These are phyloP conservation scores for Kregervanrija fluxuum DNA, from an alignment of 805 yeast genomes.

Conservation along the genomic window DNA sequence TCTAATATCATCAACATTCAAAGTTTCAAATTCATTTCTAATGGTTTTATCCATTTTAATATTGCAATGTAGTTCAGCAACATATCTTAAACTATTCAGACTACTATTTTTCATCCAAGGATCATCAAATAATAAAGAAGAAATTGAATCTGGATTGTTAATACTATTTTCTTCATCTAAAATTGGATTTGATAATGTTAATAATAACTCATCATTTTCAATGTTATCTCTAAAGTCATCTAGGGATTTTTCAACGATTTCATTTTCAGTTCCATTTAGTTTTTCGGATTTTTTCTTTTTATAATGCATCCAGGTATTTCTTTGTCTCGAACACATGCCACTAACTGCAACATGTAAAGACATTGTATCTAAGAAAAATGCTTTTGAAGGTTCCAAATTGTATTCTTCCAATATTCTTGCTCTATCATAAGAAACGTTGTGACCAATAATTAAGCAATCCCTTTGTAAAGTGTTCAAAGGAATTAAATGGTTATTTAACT, in stretches of 20 bases:
- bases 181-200: slow-evolving; percentile 22
- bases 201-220: slow-evolving; percentile 19
- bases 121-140: slow-evolving; percentile 37
- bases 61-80: slow-evolving; percentile 71
- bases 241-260: slow-evolving; percentile 11
- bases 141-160: neutral
- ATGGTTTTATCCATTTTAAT: slow-evolving; percentile 56
- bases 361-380: slow-evolving; percentile 86
- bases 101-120: slow-evolving; percentile 84
- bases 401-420: slow-evolving; percentile 85
- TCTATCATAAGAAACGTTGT: slow-evolving; percentile 85
- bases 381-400: slow-evolving; percentile 53
- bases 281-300: slow-evolving; percentile 32
- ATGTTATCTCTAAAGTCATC: slow-evolving; percentile 15
- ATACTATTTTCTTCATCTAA: slow-evolving; percentile 23
- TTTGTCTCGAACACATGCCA: slow-evolving; percentile 90
- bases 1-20: slow-evolving; percentile 45
- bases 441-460: slow-evolving; percentile 72
- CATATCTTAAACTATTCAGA: slow-evolving; percentile 72
- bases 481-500: slow-evolving; percentile 53
- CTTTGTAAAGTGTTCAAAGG: slow-evolving; percentile 49
- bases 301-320: slow-evolving; percentile 68
- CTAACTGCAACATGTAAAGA: slow-evolving; percentile 83
- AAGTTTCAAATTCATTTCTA: slow-evolving; percentile 56
- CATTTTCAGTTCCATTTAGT: slow-evolving; percentile 7